Evolutionary conservation across 148 eudicot genomes (phyloP).

Genomic region (Vaccinium myrtillus): DNA sequence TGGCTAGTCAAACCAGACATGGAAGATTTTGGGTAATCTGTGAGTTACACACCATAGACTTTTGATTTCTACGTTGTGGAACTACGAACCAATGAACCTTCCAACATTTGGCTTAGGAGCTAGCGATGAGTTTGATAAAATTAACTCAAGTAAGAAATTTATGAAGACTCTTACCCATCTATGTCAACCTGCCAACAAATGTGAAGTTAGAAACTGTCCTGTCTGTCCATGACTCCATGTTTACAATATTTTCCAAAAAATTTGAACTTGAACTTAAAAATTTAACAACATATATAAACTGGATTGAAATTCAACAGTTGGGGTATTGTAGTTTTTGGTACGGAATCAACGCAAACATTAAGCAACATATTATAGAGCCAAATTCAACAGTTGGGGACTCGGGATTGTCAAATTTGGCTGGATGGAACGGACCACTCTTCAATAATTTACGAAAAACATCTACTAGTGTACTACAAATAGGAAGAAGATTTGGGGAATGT

Average conservation of each 20-base stretch:
- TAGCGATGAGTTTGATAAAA: neutral
- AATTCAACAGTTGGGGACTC: too few relatives aligned
- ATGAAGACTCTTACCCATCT: neutral
- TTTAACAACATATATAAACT: neutral
- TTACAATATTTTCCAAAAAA: neutral
- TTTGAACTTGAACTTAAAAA: neutral
- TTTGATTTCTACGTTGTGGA: neutral
- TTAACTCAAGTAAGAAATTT: neutral
- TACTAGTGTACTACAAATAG: too few relatives aligned
- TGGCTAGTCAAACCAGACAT: neutral
- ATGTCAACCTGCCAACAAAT: neutral
- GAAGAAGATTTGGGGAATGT: too few relatives aligned
- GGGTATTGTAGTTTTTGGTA: neutral
- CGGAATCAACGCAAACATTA: neutral
- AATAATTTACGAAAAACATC: too few relatives aligned
- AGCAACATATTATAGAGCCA: too few relatives aligned
- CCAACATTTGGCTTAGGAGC: constrained; percentile 1
- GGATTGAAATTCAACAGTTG: neutral
- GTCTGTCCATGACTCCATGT: too few relatives aligned
- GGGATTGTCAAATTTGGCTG: too few relatives aligned
- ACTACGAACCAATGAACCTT: neutral
- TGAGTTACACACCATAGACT: neutral
- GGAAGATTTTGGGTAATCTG: neutral
- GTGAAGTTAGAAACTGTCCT: neutral
- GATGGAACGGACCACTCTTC: too few relatives aligned